phyloP scores from a whole-genome alignment of 1,139 yeast species.

The Kodamaea ohmeri region DNA sequence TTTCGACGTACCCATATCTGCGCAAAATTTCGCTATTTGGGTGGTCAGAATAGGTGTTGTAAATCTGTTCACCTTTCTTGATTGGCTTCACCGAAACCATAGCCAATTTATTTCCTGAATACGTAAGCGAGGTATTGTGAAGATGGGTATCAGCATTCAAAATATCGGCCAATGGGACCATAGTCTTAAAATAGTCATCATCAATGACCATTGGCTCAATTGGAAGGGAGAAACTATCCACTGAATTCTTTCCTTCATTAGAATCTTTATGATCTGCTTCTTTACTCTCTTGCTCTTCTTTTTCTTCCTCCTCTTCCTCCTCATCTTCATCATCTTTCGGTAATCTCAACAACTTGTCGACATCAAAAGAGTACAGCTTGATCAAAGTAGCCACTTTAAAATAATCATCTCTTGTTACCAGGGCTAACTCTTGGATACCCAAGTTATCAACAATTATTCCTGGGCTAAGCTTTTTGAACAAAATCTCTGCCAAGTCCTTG shows the following conservation, averaged over 20 bases:
- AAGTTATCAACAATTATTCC: slow-evolving; percentile 20
- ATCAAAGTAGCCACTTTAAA: slow-evolving; percentile 63
- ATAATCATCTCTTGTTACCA: slow-evolving; percentile 54
- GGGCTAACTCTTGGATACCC: slow-evolving; percentile 26
- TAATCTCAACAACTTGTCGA: slow-evolving; percentile 22
- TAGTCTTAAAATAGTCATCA: slow-evolving; percentile 62
- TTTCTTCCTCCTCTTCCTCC: slow-evolving; percentile 15
- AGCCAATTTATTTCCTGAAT: slow-evolving; percentile 45
- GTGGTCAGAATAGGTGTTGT: slow-evolving; percentile 85
- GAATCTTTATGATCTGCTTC: not conserved
- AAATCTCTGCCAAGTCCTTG: slow-evolving; percentile 57
- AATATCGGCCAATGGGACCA: slow-evolving; percentile 92
- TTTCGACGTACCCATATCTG: slow-evolving; percentile 88
- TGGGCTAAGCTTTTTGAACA: slow-evolving; percentile 44
- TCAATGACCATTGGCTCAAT: slow-evolving; percentile 12
- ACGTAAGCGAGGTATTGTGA: slow-evolving; percentile 72
- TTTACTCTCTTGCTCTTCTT: slow-evolving; percentile 9
- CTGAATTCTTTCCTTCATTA: not conserved
- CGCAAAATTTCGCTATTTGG: slow-evolving; percentile 87
- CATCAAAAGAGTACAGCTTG: slow-evolving; percentile 47
- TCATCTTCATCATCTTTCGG: slow-evolving; percentile 21
- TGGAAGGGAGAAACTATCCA: not conserved
- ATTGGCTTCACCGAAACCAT: slow-evolving; percentile 73
- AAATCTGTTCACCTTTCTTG: slow-evolving; percentile 66
- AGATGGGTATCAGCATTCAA: slow-evolving; percentile 78